Base-by-base conservation (phyloP, 2,329 filamentous ascomycete species). In the Diaporthe sp. region DNA sequence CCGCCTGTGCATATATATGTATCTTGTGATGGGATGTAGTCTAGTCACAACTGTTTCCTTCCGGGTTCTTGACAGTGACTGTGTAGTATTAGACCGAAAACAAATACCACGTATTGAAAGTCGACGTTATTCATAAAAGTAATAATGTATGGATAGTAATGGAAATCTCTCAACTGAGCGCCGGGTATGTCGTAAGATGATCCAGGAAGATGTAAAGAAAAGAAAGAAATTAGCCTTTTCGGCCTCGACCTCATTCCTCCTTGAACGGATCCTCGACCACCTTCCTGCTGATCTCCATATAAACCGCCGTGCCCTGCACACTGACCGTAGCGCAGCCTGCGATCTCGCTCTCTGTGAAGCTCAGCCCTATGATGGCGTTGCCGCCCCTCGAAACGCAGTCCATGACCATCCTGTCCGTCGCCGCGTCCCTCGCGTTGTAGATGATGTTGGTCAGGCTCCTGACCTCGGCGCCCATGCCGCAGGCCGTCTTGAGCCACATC, bases 331-430 rank as follows among this genome's bases (percentile, higher is more conserved):
- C 49, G 25, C 72, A 74, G 8, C 72, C 72, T 8, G 62, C 88
- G 77, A 91, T 82, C 76, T 89, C 89, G 8, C 86, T 86, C 4
- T 88, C 85, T 78, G 92, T 90, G 78, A 92, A 92, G 62, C 89
- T 86, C 77, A 92, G 81, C 70, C 87, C 89, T 77, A 92, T 88
- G 78, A 92, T 83, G 37, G 90, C 90, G 80, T 92, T 92, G 12
- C 90, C 90, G 2, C 90, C 90, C 55, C 89, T 85, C 73, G 82
- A 82, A 83, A 91, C 89, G 72, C 88, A 88, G 82, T 92, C 90
- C 28, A 87, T 84, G 13, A 92, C 89, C 61, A 90, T 81, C 34
- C 90, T 85, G 72, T 85, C 84, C 78, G 90, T 87, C n/a, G 90
- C 89, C 75, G 90, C 88, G 78, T 91, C 91, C 71, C 90, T 86